These are phyloP conservation scores for Sphaceloma murrayae DNA, from an alignment of 2,329 filamentous ascomycete species.

Conservation along the genomic window DNA sequence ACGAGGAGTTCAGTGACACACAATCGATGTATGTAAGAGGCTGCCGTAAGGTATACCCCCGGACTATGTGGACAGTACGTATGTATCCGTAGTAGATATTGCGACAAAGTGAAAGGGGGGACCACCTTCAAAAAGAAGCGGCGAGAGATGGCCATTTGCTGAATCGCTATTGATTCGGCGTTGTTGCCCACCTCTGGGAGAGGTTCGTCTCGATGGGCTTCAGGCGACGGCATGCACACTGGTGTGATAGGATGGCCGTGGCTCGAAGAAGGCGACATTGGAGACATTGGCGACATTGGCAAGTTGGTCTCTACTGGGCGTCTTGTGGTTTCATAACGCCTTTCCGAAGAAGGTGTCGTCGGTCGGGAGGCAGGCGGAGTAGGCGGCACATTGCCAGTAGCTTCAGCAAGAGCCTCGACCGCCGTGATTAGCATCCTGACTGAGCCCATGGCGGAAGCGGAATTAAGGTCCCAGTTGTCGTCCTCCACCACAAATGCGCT, in stretches of 20 bases:
- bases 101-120: slow-evolving; percentile 70
- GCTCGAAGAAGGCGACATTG: slow-evolving; percentile 34
- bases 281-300: slow-evolving; percentile 25
- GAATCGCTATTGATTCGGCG: slow-evolving; percentile 62
- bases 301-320: background rate
- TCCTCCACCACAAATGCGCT: slow-evolving; percentile 24
- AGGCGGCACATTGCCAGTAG: slow-evolving; percentile 69
- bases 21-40: slow-evolving; percentile 75
- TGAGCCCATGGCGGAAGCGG: slow-evolving; percentile 61
- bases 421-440: slow-evolving; percentile 65
- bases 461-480: slow-evolving; percentile 57
- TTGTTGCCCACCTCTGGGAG: slow-evolving; percentile 47
- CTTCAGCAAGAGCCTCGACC: slow-evolving; percentile 51
- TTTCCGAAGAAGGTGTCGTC: slow-evolving; percentile 54
- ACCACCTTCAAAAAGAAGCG: slow-evolving; percentile 89
- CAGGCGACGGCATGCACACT: slow-evolving; percentile 39
- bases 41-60: slow-evolving; percentile 83
- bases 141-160: slow-evolving; percentile 76
- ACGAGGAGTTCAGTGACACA: slow-evolving; percentile 66
- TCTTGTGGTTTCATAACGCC: too few species aligned
- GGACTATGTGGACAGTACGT: slow-evolving; percentile 89
- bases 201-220: slow-evolving; percentile 42
- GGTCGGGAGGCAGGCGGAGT: slow-evolving; percentile 61
- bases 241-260: slow-evolving; percentile 29
- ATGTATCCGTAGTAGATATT: slow-evolving; percentile 81